A percentile compares a stretch with the other conserved stretches of the same genome.
These are phyloP conservation scores for Macroventuria anomochaeta DNA, from an alignment of 2,329 filamentous ascomycete genomes.

Conservation along the genomic window DNA sequence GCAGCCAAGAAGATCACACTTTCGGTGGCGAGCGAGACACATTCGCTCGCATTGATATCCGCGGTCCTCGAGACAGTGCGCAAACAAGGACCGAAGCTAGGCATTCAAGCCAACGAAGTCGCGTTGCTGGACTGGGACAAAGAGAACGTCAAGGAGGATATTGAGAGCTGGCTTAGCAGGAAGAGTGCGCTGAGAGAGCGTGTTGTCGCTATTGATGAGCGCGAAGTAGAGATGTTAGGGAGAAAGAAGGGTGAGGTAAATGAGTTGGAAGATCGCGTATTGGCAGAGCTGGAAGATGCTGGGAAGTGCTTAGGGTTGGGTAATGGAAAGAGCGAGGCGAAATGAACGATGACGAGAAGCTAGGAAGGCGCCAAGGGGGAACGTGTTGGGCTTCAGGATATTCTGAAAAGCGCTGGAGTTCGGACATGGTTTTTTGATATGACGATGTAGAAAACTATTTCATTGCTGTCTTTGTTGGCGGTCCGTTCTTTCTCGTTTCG, in stretches of 20 bases:
- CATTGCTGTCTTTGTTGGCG: too few relatives aligned
- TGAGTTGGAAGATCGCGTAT: conserved; percentile 76
- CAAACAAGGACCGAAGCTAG: conserved; percentile 52
- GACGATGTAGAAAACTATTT: too few relatives aligned
- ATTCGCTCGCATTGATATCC: conserved; percentile 78
- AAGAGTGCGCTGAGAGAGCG: conserved; percentile 72
- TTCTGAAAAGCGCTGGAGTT: too few relatives aligned
- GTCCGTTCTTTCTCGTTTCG: too few relatives aligned
- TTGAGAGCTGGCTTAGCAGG: conserved; percentile 80
- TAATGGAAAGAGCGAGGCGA: conserved; percentile 19
- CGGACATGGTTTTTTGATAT: too few relatives aligned
- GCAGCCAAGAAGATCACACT: conserved; percentile 68
- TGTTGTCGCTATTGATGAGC: conserved; percentile 73
- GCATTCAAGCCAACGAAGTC: conserved; percentile 67
- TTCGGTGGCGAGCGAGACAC: conserved; percentile 75
- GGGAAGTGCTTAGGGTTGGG: conserved; percentile 47
- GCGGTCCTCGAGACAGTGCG: conserved; percentile 73
- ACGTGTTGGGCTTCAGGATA: too few relatives aligned
- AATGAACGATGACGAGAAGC: conserved; percentile 10
- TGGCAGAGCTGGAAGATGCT: conserved; percentile 52
- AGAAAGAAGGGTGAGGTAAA: conserved; percentile 54
- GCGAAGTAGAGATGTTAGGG: conserved; percentile 68
- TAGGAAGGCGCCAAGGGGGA: too few relatives aligned
- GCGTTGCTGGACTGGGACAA: conserved; percentile 78
- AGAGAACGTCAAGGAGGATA: conserved; percentile 74